Conservation (phyloP, 75 land plant genomes). For the Gnetum montanum region DNA sequence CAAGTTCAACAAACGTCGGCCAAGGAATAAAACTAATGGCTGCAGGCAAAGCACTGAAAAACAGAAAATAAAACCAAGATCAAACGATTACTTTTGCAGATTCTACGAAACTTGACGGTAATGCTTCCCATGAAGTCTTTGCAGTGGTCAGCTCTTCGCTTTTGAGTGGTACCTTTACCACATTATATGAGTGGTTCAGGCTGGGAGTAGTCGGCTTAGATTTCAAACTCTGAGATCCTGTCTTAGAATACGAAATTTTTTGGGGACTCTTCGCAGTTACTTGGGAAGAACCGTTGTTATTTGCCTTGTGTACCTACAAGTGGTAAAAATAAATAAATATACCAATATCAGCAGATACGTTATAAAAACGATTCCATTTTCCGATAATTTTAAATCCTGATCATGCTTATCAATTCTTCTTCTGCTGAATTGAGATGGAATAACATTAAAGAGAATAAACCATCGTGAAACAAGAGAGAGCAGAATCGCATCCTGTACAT, state of each 20-base stretch:
- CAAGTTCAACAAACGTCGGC: background rate
- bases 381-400: too few species aligned
- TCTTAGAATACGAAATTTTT: background rate
- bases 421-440: too few species aligned
- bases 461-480: too few species aligned
- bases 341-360: too few species aligned
- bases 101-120: slow-evolving; percentile 3
- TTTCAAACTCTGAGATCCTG: too few species aligned
- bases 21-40: background rate
- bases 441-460: too few species aligned
- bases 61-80: too few species aligned
- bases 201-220: background rate
- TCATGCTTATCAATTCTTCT: too few species aligned
- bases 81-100: slow-evolving; percentile 5
- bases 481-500: too few species aligned
- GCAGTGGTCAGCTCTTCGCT: slow-evolving; percentile 4
- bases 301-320: background rate
- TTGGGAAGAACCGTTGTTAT: background rate
- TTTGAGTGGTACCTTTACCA: slow-evolving; percentile 7
- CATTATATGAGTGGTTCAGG: background rate
- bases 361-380: too few species aligned
- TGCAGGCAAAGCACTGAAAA: background rate
- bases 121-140: slow-evolving; percentile 7
- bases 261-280: background rate
- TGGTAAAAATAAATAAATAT: too few species aligned